phyloP scores from a whole-genome alignment of 805 yeast genomes.

The Candida yuanshanica region DNA sequence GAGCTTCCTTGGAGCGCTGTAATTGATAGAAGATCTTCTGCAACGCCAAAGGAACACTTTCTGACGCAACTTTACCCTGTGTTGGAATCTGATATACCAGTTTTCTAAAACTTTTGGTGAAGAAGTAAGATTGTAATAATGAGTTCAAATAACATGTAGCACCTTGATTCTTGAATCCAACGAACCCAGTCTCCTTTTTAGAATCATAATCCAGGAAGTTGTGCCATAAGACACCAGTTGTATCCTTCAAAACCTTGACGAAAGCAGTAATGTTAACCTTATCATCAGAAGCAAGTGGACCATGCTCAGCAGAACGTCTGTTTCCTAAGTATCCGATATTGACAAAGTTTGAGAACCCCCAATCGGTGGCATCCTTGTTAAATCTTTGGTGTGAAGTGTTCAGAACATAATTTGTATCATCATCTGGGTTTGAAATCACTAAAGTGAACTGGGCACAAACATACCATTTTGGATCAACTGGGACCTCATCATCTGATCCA shows the following conservation, averaged over 20 bases:
- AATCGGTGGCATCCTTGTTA: slow-evolving; percentile 70
- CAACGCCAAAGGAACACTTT: slow-evolving; percentile 73
- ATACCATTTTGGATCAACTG: slow-evolving; percentile 58
- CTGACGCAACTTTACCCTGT: slow-evolving; percentile 42
- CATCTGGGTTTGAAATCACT: slow-evolving; percentile 74
- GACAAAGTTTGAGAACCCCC: slow-evolving; percentile 88
- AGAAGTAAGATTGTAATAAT: slow-evolving; percentile 81
- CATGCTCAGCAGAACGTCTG: slow-evolving; percentile 29
- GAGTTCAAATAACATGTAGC: slow-evolving; percentile 98
- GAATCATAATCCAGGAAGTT: slow-evolving; percentile 81
- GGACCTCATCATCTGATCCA: slow-evolving; percentile 25
- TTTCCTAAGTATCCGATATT: slow-evolving; percentile 38
- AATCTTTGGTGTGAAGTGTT: slow-evolving; percentile 77
- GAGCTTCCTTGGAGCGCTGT: slow-evolving; percentile 65
- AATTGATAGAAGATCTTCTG: slow-evolving; percentile 84
- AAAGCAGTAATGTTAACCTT: slow-evolving; percentile 67
- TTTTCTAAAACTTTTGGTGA: slow-evolving; percentile 75
- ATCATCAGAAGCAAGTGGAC: slow-evolving; percentile 42
- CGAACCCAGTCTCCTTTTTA: slow-evolving; percentile 80
- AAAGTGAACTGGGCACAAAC: slow-evolving; percentile 90
- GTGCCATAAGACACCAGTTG: slow-evolving; percentile 94
- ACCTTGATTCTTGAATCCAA: slow-evolving; percentile 93
- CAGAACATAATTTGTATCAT: slow-evolving; percentile 52
- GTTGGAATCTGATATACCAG: slow-evolving; percentile 91
- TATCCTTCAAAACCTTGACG: slow-evolving; percentile 74